Evolutionary conservation across 495 filamentous ascomycete genomes (phyloP), one percentile per base, ranked within the genome.

Genomic region (Podospora pseudocomata): DNA sequence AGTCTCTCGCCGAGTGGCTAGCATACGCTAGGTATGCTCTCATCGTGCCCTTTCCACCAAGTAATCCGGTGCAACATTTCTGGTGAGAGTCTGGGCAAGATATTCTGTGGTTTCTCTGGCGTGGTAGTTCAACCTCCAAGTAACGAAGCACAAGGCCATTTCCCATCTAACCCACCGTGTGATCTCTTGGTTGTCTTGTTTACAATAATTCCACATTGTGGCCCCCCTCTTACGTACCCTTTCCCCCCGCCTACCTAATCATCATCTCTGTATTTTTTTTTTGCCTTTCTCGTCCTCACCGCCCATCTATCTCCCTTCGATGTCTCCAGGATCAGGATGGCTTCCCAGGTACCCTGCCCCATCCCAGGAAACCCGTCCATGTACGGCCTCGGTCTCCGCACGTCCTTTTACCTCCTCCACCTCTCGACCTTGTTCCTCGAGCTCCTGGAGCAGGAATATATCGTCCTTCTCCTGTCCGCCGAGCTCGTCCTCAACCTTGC

Each of bases 401-500:
- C 73, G 20, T 71, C 75, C 15, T 78, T 80, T 64, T 80, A 80
- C 58, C 72, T 79, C 55, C 70, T 77, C 9, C 79, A 75, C 76
- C 71, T 75, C 62, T 68, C 63, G 1, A 65, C 65, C 7, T 60
- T 76, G 2, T 49, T 72, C 20, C 72, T 75, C 23, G 63, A 70
- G 20, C 78, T 74, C 68, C 57, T 77, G 19, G 53, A 63, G 2
- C 57, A 65, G 55, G 63, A 57, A 0, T 62, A 68, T 9, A 65
- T 69, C 23, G 65, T 74, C 0, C 54, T 77, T 7, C 53, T 68
- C 5, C 63, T 65, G 0, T 64, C 54, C 11, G 63, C 60, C 0
- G 71, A 75, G 13, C 64, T 75, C 4, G 49, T 76, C 0, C 66
- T 73, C 2, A 68, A 70, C 3, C 67, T 26, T 30, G 73, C 73